Percentiles rank a stretch among this genome's conserved stretches.
Evolutionary conservation across 2,329 filamentous ascomycete genomes (phyloP).

Genomic region (Ophiostoma australiae): DNA sequence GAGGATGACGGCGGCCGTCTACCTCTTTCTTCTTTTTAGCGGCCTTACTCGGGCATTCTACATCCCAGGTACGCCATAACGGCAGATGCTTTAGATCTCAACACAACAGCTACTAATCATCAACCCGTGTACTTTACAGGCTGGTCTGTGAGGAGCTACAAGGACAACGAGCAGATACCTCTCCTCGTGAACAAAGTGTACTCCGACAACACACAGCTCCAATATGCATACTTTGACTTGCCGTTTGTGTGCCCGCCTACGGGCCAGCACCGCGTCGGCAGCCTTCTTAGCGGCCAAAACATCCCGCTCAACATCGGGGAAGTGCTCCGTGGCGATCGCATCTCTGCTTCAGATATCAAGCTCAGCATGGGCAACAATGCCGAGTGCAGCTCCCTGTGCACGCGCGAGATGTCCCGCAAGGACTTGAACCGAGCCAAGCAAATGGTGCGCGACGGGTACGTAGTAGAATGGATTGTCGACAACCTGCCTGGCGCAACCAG

Average conservation of each 20-base stretch:
- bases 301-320: conserved; percentile 81
- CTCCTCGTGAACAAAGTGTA: conserved; percentile 91
- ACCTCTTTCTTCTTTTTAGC: conserved; percentile 39
- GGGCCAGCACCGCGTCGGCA: conserved; percentile 59
- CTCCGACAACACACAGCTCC: conserved; percentile 82
- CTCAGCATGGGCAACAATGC: conserved; percentile 71
- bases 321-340: conserved; percentile 79
- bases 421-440: conserved; percentile 65
- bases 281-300: conserved; percentile 69
- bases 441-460: conserved; percentile 71
- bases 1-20: conserved; percentile 45
- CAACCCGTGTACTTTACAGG: conserved; percentile 42
- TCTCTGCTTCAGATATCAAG: conserved; percentile 78
- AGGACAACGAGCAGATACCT: conserved; percentile 69
- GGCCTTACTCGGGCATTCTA: conserved; percentile 63
- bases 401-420: conserved; percentile 56
- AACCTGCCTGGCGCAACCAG: conserved; percentile 85
- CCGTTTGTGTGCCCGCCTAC: conserved; percentile 81
- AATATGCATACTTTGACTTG: conserved; percentile 84
- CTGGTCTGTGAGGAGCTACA: conserved; percentile 78
- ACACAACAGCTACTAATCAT: conserved; percentile 1
- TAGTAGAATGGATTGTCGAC: conserved; percentile 91
- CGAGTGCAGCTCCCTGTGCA: conserved; percentile 69
- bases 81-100: too few species aligned
- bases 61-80: conserved; percentile 64